These are phyloP conservation scores for Phytopythium aichiense DNA, from an alignment of 352 stramenopile genomes.

Conservation along the genomic window DNA sequence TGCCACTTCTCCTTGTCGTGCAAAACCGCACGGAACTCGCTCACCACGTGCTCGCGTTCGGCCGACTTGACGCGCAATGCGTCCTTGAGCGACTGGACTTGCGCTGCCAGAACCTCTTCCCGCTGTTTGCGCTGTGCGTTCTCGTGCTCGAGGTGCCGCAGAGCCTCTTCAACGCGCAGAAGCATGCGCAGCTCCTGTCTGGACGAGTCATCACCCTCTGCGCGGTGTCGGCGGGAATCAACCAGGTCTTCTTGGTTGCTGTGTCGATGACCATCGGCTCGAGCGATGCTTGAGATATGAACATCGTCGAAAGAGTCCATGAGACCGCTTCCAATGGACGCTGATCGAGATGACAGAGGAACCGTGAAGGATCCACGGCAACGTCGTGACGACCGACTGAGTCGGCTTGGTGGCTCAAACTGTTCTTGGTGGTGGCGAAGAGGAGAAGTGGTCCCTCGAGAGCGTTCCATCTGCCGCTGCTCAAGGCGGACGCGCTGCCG, in stretches of 20 bases:
- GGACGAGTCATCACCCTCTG: conserved; percentile 10
- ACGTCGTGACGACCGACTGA: background rate
- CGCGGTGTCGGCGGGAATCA: conserved; percentile 13
- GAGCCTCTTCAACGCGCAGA: conserved; percentile 55
- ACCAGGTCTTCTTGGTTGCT: background rate
- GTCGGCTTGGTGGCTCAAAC: background rate
- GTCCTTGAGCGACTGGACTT: conserved; percentile 57
- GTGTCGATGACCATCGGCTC: background rate
- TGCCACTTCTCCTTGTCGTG: conserved; percentile 59
- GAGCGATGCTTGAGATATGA: background rate
- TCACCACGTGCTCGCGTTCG: conserved; percentile 54
- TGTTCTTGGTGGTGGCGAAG: background rate
- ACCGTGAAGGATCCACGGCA: background rate
- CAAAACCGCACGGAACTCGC: conserved; percentile 32
- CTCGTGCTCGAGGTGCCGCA: conserved; percentile 69
- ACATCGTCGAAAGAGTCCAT: background rate
- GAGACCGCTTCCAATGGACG: background rate
- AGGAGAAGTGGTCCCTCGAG: background rate
- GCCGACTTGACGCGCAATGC: conserved; percentile 38
- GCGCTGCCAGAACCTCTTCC: conserved; percentile 42
- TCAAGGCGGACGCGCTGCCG: background rate
- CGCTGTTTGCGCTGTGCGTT: conserved; percentile 49
- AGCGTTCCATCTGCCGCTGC: background rate
- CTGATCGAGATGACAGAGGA: background rate
- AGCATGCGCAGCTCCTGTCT: conserved; percentile 53